Base-by-base conservation (phyloP, 768 basidiomycete species). In the Leucogyrophana mollusca region DNA sequence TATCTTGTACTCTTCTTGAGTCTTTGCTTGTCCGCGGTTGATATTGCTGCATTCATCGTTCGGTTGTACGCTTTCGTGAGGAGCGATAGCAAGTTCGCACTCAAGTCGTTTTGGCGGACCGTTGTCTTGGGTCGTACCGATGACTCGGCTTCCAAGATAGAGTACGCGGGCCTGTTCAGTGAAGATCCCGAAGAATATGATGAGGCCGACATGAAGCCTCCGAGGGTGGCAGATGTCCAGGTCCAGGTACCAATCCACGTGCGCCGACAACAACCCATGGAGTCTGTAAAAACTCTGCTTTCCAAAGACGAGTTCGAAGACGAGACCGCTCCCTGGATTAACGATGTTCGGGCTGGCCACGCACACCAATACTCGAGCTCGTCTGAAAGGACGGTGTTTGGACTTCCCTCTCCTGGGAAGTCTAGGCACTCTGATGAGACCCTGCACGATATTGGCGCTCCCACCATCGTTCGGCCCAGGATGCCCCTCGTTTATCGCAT, bases 101-200 rank as follows among this genome's bases (percentile, higher is more conserved):
- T 81, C 50, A 71, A 66, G 46, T 51, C 67, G 3, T 80, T 87
- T 52, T 87, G 82, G 83, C 69, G 60, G 36, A 68, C 62, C n/a
- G 74, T 81, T 24, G 62, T 88, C 27, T 66, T 84, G 25, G 78
- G 77, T 44, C 74, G 67, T 34, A 71, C 75, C 24, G 57, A 62
- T 17, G 54, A 62, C 10, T 51, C 53, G 17, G 42, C 40, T 7
- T 34, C 62, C 40, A 39, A 44, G 17, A 21, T 47, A 16, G 84
- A 85, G 58, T 91, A 89, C 59, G 62, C 73, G 18, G 76, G 74
- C n/a, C 68, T 91, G 9, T 69, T 76, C 7, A 56, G 64, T 1
- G 78, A 80, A 20, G 83, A 82, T 14, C 62, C 70, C 2, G 82
- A 82, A 43, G 79, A 82, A 20, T 69, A 72, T 37, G 77, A 82